Evolutionary conservation across 441 rosid genomes (phyloP).

Genomic region (Metrosideros polymorpha): DNA sequence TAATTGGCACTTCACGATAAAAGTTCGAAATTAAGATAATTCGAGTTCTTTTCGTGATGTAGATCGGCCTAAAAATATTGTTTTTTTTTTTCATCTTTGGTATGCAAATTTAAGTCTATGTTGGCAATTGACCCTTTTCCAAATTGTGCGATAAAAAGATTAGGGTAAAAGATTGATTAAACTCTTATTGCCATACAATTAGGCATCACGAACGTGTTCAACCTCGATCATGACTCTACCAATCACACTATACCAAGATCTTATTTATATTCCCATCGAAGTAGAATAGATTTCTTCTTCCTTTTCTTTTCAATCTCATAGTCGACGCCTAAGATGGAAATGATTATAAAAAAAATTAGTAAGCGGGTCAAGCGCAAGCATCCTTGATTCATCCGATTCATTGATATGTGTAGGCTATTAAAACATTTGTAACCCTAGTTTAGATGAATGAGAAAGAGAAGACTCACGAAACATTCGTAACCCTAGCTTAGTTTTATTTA

Average conservation of each 20-base stretch:
- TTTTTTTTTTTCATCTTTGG: not conserved
- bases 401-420: not conserved
- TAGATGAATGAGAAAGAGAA: not conserved
- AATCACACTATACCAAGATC: not conserved
- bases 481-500: too few relatives aligned
- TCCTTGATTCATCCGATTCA: fast-evolving
- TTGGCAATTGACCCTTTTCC: not conserved
- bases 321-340: not conserved
- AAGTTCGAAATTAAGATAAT: not conserved
- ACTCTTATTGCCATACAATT: not conserved
- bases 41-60: not conserved
- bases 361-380: not conserved
- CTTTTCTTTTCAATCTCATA: not conserved
- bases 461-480: not conserved
- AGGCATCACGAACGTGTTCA: not conserved
- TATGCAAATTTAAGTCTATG: not conserved
- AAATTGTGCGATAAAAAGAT: not conserved
- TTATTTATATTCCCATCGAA: not conserved
- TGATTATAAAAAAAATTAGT: too few relatives aligned
- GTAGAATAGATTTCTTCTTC: not conserved
- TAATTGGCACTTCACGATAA: not conserved
- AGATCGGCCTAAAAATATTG: not conserved
- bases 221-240: not conserved
- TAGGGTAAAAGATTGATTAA: not conserved
- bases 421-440: not conserved